Conservation (phyloP, 2,329 filamentous ascomycete genomes). For the Xylariaceae sp. region DNA sequence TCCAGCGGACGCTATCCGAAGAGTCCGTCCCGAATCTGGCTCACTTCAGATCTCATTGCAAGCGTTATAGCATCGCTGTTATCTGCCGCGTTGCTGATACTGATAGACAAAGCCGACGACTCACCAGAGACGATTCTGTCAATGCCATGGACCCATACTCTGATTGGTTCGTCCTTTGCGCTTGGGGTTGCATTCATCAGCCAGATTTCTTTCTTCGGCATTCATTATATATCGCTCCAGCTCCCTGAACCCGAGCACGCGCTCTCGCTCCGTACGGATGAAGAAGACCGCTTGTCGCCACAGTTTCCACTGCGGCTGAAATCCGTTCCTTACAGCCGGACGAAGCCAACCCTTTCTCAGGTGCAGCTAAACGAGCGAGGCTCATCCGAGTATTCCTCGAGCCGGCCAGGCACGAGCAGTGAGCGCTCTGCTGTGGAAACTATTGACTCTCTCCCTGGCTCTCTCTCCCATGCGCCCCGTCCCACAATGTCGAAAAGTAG, state of each 20-base stretch:
- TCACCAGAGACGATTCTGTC: constrained; percentile 31
- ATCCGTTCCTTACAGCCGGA: constrained; percentile 44
- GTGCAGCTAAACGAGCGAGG: constrained; percentile 30
- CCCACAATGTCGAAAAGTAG: constrained; percentile 53
- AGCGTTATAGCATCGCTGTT: constrained; percentile 42
- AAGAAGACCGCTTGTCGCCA: constrained; percentile 29
- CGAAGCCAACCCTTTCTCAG: constrained; percentile 34
- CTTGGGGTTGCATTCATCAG: constrained; percentile 41
- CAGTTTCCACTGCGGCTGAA: constrained; percentile 39
- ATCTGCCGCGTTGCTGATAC: constrained; percentile 39
- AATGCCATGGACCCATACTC: constrained; percentile 30
- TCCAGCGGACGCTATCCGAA: constrained; percentile 19
- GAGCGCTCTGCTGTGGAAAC: constrained; percentile 42
- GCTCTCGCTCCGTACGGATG: constrained; percentile 29
- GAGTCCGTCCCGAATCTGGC: constrained; percentile 31
- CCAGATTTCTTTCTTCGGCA: constrained; percentile 45
- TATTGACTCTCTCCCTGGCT: constrained; percentile 43
- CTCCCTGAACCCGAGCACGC: constrained; percentile 25
- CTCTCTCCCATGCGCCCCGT: constrained; percentile 43
- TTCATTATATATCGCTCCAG: constrained; percentile 38
- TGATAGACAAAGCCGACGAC: constrained; percentile 31
- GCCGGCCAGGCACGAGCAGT: constrained; percentile 41
- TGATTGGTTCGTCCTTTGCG: constrained; percentile 41
- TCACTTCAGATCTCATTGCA: constrained; percentile 28
- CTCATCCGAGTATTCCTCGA: constrained; percentile 35